These are phyloP conservation scores for Tuber indicum DNA, from an alignment of 495 filamentous ascomycete species.

Conservation along the genomic window DNA sequence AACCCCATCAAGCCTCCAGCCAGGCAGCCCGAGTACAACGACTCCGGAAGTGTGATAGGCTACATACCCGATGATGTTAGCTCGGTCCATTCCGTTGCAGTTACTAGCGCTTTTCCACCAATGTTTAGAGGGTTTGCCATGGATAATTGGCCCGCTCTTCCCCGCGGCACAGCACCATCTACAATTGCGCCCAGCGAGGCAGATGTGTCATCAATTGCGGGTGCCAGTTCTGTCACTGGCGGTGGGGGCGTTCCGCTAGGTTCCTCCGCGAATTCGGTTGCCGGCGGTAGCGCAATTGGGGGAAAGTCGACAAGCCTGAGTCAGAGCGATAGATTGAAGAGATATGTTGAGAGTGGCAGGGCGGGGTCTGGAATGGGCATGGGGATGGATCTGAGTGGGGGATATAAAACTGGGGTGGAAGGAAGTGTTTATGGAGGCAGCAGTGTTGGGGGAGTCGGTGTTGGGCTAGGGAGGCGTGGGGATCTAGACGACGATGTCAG, in stretches of 20 bases:
- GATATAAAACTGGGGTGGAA: constrained; percentile 50
- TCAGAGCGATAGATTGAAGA: constrained; percentile 75
- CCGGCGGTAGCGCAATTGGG: constrained; percentile 23
- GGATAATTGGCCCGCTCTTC: constrained; percentile 81
- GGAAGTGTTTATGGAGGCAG: constrained; percentile 68
- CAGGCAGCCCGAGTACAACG: constrained; percentile 65
- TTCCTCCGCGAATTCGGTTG: constrained; percentile 30
- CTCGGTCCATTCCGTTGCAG: constrained; percentile 84
- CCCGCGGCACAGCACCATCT: constrained; percentile 54
- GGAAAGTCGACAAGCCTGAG: constrained; percentile 71
- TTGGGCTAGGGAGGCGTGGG: constrained; percentile 43
- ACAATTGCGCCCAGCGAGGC: constrained; percentile 36
- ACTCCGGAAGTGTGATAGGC: constrained; percentile 78
- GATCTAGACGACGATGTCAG: constrained; percentile 81
- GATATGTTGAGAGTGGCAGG: constrained; percentile 78
- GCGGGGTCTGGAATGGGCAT: constrained; percentile 35
- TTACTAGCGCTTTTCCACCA: constrained; percentile 75
- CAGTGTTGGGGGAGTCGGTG: constrained; percentile 50
- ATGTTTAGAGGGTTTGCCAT: constrained; percentile 90
- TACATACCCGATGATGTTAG: constrained; percentile 98
- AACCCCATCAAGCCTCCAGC: constrained; percentile 48
- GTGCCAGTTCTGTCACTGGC: constrained; percentile 80
- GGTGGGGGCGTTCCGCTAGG: constrained; percentile 53
- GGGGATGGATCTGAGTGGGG: constrained; percentile 45
- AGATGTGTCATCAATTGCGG: constrained; percentile 47